Percentiles rank a stretch among this genome's conserved stretches.
Evolutionary conservation across 2,329 filamentous ascomycete species (phyloP).

Genomic region (Aotearoamyces nothofagi): DNA sequence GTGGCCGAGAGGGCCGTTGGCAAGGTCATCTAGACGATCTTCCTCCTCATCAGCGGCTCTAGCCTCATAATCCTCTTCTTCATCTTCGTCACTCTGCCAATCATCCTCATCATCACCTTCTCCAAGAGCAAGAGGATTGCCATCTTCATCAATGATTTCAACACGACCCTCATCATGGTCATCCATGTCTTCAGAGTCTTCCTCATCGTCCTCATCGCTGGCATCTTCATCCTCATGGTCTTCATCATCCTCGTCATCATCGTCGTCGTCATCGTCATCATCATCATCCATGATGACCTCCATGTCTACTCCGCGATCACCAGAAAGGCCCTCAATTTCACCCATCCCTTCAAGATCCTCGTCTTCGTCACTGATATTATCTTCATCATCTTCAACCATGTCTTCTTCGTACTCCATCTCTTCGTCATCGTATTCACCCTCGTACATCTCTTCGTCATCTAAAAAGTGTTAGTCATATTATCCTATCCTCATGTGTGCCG

Average conservation of each 20-base stretch:
- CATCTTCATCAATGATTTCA: slow-evolving; percentile 49
- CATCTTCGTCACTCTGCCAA: slow-evolving; percentile 48
- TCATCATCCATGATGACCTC: slow-evolving; percentile 74
- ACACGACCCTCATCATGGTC: slow-evolving; percentile 28
- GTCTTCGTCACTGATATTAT: slow-evolving; percentile 81
- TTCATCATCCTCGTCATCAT: slow-evolving; percentile 45
- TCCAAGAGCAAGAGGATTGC: slow-evolving; percentile 29
- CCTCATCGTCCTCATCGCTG: slow-evolving; percentile 32
- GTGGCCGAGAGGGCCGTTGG: slow-evolving; percentile 28
- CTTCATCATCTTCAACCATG: slow-evolving; percentile 62
- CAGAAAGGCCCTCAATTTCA: slow-evolving; percentile 61
- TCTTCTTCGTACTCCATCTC: slow-evolving; percentile 92
- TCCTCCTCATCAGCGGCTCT: slow-evolving; percentile 39
- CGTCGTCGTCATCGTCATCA: slow-evolving; percentile 43
- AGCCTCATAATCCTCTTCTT: slow-evolving; percentile 35
- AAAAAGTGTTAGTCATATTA: slow-evolving; percentile 24
- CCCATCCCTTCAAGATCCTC: slow-evolving; percentile 72
- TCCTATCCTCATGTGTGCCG: too few species aligned
- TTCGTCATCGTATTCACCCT: slow-evolving; percentile 73
- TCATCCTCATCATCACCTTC: slow-evolving; percentile 44
- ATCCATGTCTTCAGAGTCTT: slow-evolving; percentile 30
- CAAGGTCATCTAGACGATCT: slow-evolving; percentile 27
- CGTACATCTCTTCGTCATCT: slow-evolving; percentile 85
- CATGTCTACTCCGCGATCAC: slow-evolving; percentile 42
- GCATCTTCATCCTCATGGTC: slow-evolving; percentile 40